Evolutionary conservation across 306 rosid species (phyloP).

Genomic region (Biancaea sappan): DNA sequence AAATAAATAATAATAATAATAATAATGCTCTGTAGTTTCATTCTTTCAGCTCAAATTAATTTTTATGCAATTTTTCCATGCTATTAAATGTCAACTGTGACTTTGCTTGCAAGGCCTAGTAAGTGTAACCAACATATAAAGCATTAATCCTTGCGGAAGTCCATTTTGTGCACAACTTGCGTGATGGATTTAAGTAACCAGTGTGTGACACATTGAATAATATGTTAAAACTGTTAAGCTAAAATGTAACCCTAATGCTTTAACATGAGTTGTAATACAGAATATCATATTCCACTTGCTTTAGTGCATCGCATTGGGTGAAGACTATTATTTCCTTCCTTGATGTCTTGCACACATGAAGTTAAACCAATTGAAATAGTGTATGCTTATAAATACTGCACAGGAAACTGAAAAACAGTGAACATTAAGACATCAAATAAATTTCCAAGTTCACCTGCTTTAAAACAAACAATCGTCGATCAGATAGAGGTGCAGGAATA

Average conservation of each 20-base stretch:
- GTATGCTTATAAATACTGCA: neutral
- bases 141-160: neutral
- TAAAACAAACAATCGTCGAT: constrained; percentile 82
- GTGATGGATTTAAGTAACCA: neutral
- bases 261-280: constrained; percentile 13
- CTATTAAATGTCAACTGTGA: neutral
- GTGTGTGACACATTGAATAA: neutral
- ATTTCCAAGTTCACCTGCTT: constrained; percentile 67
- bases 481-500: constrained; percentile 82
- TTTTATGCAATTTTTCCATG: neutral
- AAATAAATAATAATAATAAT: neutral
- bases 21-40: neutral
- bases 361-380: neutral
- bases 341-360: neutral
- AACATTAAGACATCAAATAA: constrained; percentile 32
- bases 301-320: neutral
- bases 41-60: neutral
- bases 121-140: neutral
- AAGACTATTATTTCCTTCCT: neutral
- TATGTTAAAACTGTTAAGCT: neutral
- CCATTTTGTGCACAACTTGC: neutral
- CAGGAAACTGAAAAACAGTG: neutral
- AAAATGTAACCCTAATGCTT: constrained; percentile 14
- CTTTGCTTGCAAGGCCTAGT: neutral
- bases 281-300: constrained; percentile 19